Percentiles rank a stretch among this genome's conserved stretches.
Evolutionary conservation across 169 alveolate species (phyloP).

Genomic region (Eimeria praecox): DNA sequence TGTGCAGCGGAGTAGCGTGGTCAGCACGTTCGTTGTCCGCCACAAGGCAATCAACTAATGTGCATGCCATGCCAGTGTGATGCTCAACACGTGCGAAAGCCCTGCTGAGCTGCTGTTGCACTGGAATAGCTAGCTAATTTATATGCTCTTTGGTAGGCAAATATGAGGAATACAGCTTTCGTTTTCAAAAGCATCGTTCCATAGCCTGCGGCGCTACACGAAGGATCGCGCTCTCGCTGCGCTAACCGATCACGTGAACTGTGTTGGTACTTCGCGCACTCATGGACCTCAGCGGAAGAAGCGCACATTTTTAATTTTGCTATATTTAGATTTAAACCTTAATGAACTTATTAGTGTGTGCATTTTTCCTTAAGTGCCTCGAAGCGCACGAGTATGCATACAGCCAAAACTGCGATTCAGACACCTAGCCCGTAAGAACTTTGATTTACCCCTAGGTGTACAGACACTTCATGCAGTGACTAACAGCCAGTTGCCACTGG

Average conservation of each 20-base stretch:
- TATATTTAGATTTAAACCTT: neutral
- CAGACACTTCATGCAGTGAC: conserved; percentile 12
- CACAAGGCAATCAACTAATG: neutral
- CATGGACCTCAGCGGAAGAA: neutral
- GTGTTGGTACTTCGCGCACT: neutral
- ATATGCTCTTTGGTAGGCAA: neutral
- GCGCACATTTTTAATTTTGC: neutral
- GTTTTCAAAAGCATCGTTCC: neutral
- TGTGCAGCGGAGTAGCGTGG: neutral
- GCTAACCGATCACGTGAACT: neutral
- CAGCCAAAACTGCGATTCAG: neutral
- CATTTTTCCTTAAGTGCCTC: neutral
- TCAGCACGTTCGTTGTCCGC: neutral
- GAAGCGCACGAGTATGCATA: neutral
- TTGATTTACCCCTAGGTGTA: neutral
- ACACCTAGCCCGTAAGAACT: neutral
- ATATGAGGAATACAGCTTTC: neutral
- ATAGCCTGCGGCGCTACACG: neutral
- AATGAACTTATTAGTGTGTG: neutral
- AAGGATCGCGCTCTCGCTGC: neutral
- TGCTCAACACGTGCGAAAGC: neutral
- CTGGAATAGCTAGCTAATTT: neutral
- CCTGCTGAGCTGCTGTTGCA: too few species aligned
- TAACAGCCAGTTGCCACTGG: conserved; percentile 16
- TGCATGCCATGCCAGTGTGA: neutral